Percentiles rank a stretch among this genome's conserved stretches.
Evolutionary conservation across 805 yeast genomes (phyloP).

Genomic region (Millerozyma acaciae): DNA sequence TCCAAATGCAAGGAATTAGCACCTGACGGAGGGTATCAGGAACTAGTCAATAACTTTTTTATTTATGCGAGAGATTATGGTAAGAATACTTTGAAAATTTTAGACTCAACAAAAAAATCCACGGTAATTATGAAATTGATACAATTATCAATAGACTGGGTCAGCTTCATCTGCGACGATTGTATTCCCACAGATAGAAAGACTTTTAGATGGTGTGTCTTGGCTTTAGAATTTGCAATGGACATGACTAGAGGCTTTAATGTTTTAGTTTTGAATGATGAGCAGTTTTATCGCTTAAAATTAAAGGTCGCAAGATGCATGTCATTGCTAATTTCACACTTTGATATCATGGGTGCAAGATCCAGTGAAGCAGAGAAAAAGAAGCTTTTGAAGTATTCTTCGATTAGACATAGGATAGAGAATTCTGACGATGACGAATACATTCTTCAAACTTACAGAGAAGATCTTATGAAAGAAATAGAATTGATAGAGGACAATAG

Average conservation of each 20-base stretch:
- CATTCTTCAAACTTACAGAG: constrained; percentile 49
- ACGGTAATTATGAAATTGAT: constrained; percentile 68
- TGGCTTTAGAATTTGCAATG: constrained; percentile 95
- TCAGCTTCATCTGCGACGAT: constrained; percentile 87
- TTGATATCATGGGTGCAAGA: constrained; percentile 97
- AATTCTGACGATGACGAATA: constrained; percentile 38
- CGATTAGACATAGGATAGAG: constrained; percentile 51
- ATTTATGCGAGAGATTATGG: constrained; percentile 80
- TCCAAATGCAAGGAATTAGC: constrained; percentile 52
- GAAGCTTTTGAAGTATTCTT: constrained; percentile 51
- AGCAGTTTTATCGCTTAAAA: constrained; percentile 67
- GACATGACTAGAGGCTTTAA: constrained; percentile 88
- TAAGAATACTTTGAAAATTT: constrained; percentile 59
- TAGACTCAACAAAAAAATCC: constrained; percentile 64
- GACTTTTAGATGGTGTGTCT: constrained; percentile 94
- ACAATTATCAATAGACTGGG: constrained; percentile 82
- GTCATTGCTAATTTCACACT: constrained; percentile 89
- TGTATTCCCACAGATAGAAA: constrained; percentile 88
- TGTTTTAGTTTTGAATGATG: constrained; percentile 73
- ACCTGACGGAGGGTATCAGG: constrained; percentile 60
- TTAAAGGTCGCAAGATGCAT: constrained; percentile 90
- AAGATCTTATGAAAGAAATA: constrained; percentile 65
- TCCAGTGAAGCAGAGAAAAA: constrained; percentile 65
- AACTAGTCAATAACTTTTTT: constrained; percentile 68
- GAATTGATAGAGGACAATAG: constrained; percentile 58